phyloP scores from a whole-genome alignment of 164 flowering plant species.

The Vitis amurensis region DNA sequence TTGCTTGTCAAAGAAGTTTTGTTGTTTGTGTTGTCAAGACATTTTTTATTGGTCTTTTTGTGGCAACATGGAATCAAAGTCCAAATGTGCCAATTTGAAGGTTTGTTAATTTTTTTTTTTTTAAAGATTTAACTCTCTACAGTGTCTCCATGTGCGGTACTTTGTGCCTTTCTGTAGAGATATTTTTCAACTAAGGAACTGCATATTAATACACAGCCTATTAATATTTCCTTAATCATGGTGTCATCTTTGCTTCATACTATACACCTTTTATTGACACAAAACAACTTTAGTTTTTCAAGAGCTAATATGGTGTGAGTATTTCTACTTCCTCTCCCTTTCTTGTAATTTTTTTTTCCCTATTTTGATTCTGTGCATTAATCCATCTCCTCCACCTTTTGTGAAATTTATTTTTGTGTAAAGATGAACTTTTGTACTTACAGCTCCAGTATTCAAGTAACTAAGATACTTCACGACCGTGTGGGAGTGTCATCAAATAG shows the following conservation, averaged over 20 bases:
- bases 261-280: no score
- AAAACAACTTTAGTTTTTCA: no score
- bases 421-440: conserved; percentile 17
- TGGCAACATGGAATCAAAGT: neutral
- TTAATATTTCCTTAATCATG: neutral
- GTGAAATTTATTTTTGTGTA: neutral
- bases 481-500: conserved; percentile 43
- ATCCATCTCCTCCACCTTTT: neutral
- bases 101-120: neutral
- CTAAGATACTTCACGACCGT: conserved; percentile 32
- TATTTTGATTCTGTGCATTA: neutral
- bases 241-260: no score
- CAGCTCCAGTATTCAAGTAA: conserved; percentile 48
- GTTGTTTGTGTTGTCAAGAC: neutral
- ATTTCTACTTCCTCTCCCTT: no score
- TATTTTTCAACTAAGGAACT: neutral
- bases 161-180: neutral
- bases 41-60: neutral
- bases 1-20: neutral
- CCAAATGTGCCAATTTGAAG: neutral
- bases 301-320: no score
- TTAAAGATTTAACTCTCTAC: no score
- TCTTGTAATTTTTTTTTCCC: conserved; percentile 1
- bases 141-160: neutral
- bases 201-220: neutral